Evolutionary conservation across 177 flowering plant genomes (phyloP).

Genomic region (Tripterygium wilfordii): DNA sequence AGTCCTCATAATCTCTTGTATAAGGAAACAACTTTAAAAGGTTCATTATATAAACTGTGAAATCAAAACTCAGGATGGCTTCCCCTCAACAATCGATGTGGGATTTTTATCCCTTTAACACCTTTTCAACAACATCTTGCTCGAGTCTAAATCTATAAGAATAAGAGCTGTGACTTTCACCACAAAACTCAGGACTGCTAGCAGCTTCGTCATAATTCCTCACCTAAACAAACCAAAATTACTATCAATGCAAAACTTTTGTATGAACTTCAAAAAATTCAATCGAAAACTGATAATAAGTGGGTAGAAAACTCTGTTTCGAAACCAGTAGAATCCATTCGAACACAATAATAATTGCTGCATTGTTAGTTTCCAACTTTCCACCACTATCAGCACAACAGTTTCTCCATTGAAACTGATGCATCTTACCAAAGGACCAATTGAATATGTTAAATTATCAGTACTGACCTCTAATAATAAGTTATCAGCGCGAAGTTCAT

Average conservation of each 20-base stretch:
- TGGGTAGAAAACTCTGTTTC: background rate
- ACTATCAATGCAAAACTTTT: background rate
- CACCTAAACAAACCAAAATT: conserved; percentile 17
- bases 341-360: background rate
- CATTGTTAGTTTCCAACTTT: background rate
- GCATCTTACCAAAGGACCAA: background rate
- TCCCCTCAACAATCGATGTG: too few relatives aligned
- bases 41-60: too few relatives aligned
- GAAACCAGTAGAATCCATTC: background rate
- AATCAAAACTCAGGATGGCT: background rate
- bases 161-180: conserved; percentile 12
- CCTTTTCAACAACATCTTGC: conserved; percentile 32
- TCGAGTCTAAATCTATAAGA: conserved; percentile 55
- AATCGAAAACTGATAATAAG: background rate
- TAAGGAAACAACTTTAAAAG: too few relatives aligned
- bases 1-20: too few relatives aligned
- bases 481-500: conserved; percentile 11
- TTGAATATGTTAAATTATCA: background rate
- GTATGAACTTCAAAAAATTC: background rate
- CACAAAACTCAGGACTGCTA: conserved; percentile 18
- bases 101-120: too few relatives aligned
- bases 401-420: background rate
- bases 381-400: too few relatives aligned
- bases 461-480: conserved; percentile 27
- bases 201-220: conserved; percentile 17